phyloP scores from a whole-genome alignment of 2,329 filamentous ascomycete genomes.

The Aspergillus ochraceus region DNA sequence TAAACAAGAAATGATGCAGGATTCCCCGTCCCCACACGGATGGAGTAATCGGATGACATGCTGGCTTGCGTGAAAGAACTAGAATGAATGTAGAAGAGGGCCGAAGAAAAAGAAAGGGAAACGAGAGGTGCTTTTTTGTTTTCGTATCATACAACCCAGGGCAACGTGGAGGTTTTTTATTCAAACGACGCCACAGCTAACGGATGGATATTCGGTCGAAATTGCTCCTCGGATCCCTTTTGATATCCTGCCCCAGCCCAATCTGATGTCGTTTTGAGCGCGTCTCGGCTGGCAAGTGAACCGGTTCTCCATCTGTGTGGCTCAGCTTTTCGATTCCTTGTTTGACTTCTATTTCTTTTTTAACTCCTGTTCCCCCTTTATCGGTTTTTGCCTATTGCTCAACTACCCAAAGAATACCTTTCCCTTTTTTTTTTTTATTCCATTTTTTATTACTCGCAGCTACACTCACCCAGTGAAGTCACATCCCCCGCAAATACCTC shows the following conservation, averaged over 20 bases:
- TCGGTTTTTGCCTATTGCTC: constrained; percentile 27
- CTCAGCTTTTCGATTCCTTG: constrained; percentile 20
- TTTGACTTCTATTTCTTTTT: constrained; percentile 18
- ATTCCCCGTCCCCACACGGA: constrained; percentile 28
- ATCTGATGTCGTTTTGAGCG: constrained; percentile 3
- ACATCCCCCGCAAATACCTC: constrained; percentile 1
- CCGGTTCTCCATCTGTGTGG: constrained; percentile 15
- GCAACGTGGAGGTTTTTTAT: constrained; percentile 3
- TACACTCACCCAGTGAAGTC: constrained; percentile 16
- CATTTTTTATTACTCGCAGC: constrained; percentile 11
- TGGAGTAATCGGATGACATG: constrained; percentile 11
- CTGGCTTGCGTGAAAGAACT: constrained; percentile 12
- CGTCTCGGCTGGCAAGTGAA: constrained; percentile 13
- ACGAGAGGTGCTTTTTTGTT: constrained; percentile 2
- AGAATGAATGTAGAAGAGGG: constrained; percentile 4
- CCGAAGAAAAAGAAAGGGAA: background rate
- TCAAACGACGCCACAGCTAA: constrained; percentile 1
- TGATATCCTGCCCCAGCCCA: background rate
- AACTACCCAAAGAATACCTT: constrained; percentile 30
- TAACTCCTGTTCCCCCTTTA: constrained; percentile 12
- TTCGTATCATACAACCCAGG: constrained; percentile 7
- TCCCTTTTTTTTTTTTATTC: constrained; percentile 17
- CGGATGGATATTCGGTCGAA: constrained; percentile 9
- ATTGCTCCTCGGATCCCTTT: constrained; percentile 5
- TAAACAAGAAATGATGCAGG: constrained; percentile 39